Conservation (phyloP, 805 yeast species). For the Cyberlindnera americana region DNA sequence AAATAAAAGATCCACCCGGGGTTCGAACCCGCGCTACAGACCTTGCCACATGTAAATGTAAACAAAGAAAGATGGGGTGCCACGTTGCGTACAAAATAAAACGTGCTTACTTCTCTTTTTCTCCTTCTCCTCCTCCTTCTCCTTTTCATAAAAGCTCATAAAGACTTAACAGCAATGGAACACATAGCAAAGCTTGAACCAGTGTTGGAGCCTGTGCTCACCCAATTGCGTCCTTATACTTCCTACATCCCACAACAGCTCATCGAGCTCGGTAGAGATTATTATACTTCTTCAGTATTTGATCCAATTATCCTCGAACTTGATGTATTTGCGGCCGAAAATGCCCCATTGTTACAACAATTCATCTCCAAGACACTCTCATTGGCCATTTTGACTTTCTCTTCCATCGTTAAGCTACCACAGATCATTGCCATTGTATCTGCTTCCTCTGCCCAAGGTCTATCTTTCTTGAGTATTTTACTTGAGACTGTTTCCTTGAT, state of each 20-base stretch:
- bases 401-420: slow-evolving; percentile 39
- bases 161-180: slow-evolving; percentile 1
- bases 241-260: slow-evolving; percentile 21
- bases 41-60: no score
- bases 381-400: slow-evolving; percentile 33
- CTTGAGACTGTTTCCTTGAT: slow-evolving; percentile 34
- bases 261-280: slow-evolving; percentile 21
- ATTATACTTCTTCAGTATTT: slow-evolving; percentile 28
- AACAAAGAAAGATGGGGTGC: no score
- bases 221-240: slow-evolving; percentile 19
- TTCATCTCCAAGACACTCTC: slow-evolving; percentile 34
- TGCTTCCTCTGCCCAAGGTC: slow-evolving; percentile 32
- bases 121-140: background rate
- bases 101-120: background rate
- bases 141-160: no score
- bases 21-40: no score
- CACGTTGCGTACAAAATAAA: background rate
- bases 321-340: slow-evolving; percentile 21
- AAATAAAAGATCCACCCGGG: no score
- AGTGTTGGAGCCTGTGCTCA: slow-evolving; percentile 17
- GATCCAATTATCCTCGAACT: slow-evolving; percentile 27
- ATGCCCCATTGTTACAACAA: slow-evolving; percentile 26
- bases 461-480: slow-evolving; percentile 31
- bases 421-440: slow-evolving; percentile 35
- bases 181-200: slow-evolving; percentile 16